Conservation (phyloP, 2,329 filamentous ascomycete genomes). For the Monosporascus sp. region DNA sequence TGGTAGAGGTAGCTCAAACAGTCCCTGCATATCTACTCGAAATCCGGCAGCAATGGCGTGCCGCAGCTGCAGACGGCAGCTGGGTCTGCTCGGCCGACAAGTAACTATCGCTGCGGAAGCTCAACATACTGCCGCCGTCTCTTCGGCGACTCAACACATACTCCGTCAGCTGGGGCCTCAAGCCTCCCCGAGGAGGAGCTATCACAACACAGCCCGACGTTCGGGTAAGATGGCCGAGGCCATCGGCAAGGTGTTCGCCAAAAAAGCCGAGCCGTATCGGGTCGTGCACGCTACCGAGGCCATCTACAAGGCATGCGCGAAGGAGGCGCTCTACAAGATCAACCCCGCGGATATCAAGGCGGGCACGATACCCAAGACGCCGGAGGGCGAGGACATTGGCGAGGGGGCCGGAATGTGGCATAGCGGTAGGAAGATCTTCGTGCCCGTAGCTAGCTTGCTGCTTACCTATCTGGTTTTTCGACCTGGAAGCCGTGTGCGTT, state of each 20-base stretch:
- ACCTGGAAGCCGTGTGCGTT: not conserved
- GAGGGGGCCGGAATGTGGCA: conserved; percentile 75
- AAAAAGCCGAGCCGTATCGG: conserved; percentile 52
- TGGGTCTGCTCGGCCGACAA: conserved; percentile 24
- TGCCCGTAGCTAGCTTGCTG: not conserved
- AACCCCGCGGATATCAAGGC: conserved; percentile 61
- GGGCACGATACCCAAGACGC: conserved; percentile 63
- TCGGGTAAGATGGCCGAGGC: conserved; percentile 19
- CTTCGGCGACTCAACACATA: conserved; percentile 4
- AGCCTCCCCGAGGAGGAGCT: conserved; percentile 24
- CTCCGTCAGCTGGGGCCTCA: conserved; percentile 2
- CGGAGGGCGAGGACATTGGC: conserved; percentile 78
- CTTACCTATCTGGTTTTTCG: not conserved
- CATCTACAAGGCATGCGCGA: conserved; percentile 70
- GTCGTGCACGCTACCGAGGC: conserved; percentile 75
- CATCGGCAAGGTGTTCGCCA: conserved; percentile 17
- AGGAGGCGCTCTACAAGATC: conserved; percentile 71
- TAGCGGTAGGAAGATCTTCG: conserved; percentile 52
- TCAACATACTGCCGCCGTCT: conserved; percentile 9
- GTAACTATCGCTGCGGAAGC: conserved; percentile 14
- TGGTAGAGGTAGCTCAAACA: not conserved
- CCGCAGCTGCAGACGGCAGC: conserved; percentile 42
- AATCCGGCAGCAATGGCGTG: conserved; percentile 37
- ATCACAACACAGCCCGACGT: conserved; percentile 31
- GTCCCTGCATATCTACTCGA: not conserved